Evolutionary conservation across 805 yeast genomes (phyloP).

Genomic region (Schwanniomyces yamadae): DNA sequence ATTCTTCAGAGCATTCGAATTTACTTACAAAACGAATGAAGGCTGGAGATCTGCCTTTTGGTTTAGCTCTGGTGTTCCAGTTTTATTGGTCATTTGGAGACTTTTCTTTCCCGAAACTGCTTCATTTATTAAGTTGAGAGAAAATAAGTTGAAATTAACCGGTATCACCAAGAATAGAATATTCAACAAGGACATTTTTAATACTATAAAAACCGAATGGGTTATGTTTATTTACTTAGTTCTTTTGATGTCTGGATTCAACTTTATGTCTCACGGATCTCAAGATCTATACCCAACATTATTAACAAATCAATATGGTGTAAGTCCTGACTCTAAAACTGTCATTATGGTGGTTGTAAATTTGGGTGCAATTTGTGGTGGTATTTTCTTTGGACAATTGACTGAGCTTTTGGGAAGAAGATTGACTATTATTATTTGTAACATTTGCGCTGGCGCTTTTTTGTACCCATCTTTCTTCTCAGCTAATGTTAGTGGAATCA

Average conservation of each 20-base stretch:
- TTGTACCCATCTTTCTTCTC: slow-evolving; percentile 38
- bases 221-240: slow-evolving; percentile 56
- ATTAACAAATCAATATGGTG: slow-evolving; percentile 31
- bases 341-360: slow-evolving; percentile 39
- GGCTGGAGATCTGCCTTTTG: slow-evolving; percentile 67
- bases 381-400: slow-evolving; percentile 46
- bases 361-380: slow-evolving; percentile 41
- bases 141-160: slow-evolving; percentile 7
- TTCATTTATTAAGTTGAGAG: slow-evolving; percentile 41
- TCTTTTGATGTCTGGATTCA: slow-evolving; percentile 43
- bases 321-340: slow-evolving; percentile 31
- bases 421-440: slow-evolving; percentile 29
- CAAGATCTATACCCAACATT: slow-evolving; percentile 43
- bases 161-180: slow-evolving; percentile 2
- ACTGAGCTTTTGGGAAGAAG: slow-evolving; percentile 38
- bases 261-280: slow-evolving; percentile 43
- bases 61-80: slow-evolving; percentile 60
- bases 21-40: slow-evolving; percentile 45
- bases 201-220: slow-evolving; percentile 51
- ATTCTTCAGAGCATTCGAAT: slow-evolving; percentile 61
- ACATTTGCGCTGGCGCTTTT: slow-evolving; percentile 36
- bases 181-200: slow-evolving; percentile 6
- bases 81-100: slow-evolving; percentile 35
- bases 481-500: slow-evolving; percentile 40
- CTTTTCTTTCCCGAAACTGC: slow-evolving; percentile 43